Evolutionary conservation across 805 yeast genomes (phyloP), one percentile per base, ranked within the genome.

Genomic region (Geotrichum ghanense): DNA sequence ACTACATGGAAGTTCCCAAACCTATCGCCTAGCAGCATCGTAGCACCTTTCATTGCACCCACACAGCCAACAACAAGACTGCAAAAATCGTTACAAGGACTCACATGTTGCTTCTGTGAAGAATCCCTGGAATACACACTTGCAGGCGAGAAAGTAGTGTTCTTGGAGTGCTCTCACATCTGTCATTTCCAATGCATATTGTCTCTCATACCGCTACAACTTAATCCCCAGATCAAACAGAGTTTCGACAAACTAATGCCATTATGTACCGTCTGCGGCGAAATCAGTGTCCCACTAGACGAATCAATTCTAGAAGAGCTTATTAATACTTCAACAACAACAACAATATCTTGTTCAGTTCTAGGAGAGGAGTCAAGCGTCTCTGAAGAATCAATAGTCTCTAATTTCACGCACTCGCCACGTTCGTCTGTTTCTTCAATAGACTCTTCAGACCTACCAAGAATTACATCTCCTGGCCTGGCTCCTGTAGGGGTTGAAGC

Each of bases 61-160:
- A 31, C 37, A 6, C 37, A 31, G 17, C 37, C 35, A 6, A 23
- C 45, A 12, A 12, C 21, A 9, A 9, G 34, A 17, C 45, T n/a
- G 17, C 24, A 20, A 43, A 35, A 43, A 42, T 20, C 42, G 9
- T 20, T 26, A 22, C 31, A 16, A 16, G 47, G 51, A 12, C 19
- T 19, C 19, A 40, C 22, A 12, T 53, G 56, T 46, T 51, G 54
- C 42, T 50, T 53, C 24, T 53, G 56, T 41, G 56, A 52, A 35
- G 56, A 53, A 26, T 48, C 54, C 1, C 46, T 51, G 3, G 53
- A 51, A 14, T 27, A 46, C 22, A 39, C 43, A 16, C 45, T 53
- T 2, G 46, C 42, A 2, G 53, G 50, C 14, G 56, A 53, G 35
- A 44, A 45, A 41, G 26, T 51, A 3, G 47, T 51, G 20, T 26